A percentile compares a stretch with the other conserved stretches of the same genome.
Evolutionary conservation across 495 filamentous ascomycete species (phyloP).

Genomic region (Talaromyces wortmannii): DNA sequence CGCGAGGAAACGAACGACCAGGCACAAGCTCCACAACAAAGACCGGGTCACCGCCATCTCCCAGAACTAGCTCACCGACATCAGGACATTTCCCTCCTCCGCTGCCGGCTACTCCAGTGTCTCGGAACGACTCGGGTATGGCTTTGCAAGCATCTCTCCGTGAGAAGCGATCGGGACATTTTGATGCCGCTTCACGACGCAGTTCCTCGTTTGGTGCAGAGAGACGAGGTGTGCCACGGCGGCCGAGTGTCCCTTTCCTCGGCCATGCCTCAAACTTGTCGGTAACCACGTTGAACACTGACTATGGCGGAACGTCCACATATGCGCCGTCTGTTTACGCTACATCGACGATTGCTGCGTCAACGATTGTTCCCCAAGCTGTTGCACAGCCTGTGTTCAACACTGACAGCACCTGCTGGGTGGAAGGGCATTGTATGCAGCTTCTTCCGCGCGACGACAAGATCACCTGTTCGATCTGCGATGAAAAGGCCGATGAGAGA

Average conservation of each 20-base stretch:
- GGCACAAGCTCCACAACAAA: constrained; percentile 72
- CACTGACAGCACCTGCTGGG: constrained; percentile 81
- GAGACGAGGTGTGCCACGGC: constrained; percentile 51
- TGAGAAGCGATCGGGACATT: constrained; percentile 93
- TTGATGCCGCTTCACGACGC: constrained; percentile 74
- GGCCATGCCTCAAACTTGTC: constrained; percentile 77
- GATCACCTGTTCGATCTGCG: constrained; percentile 75
- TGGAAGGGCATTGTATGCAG: constrained; percentile 89
- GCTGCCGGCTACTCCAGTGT: constrained; percentile 64
- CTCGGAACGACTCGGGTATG: constrained; percentile 86
- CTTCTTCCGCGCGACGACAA: constrained; percentile 61
- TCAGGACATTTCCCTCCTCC: constrained; percentile 68
- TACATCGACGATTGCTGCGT: constrained; percentile 95
- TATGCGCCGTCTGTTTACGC: constrained; percentile 97
- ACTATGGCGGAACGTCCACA: constrained; percentile 64
- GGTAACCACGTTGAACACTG: constrained; percentile 73
- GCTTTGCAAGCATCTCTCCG: constrained; percentile 75
- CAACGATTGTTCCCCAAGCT: constrained; percentile 91
- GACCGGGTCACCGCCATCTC: constrained; percentile 71
- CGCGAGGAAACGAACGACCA: constrained; percentile 63
- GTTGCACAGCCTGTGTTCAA: constrained; percentile 78
- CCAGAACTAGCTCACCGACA: constrained; percentile 65
- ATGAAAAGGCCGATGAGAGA: constrained; percentile 82
- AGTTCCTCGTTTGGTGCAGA: constrained; percentile 89
- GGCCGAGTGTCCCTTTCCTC: constrained; percentile 80